Conservation (phyloP, 106 monocot species). For the Amphibolis antarctica region DNA sequence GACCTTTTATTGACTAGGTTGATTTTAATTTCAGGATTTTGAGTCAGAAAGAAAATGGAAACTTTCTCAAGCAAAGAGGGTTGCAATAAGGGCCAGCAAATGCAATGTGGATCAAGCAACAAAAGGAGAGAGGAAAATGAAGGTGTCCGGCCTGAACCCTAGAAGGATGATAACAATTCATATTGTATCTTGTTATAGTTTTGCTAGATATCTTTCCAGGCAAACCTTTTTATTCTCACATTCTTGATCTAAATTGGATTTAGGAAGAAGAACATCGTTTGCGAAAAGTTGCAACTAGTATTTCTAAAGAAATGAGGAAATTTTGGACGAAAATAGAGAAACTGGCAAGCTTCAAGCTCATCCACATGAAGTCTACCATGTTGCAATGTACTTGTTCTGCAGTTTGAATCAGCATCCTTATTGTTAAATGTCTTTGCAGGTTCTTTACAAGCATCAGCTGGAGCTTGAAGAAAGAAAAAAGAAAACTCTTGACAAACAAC, state of each 20-base stretch:
- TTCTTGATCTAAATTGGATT: not conserved
- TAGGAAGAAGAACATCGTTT: slow-evolving; percentile 92
- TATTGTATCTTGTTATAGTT: not conserved
- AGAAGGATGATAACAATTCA: not conserved
- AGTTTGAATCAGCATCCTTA: not conserved
- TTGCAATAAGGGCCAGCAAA: slow-evolving; percentile 74
- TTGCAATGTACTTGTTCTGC: not conserved
- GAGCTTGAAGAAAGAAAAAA: slow-evolving; percentile 95
- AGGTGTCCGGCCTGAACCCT: slow-evolving; percentile 34
- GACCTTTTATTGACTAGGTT: not conserved
- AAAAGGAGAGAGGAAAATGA: slow-evolving; percentile 79
- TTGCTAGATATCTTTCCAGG: not conserved
- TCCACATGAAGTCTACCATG: not conserved
- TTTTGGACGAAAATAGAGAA: slow-evolving; percentile 98
- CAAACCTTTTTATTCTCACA: not conserved
- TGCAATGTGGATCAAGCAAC: slow-evolving; percentile 58
- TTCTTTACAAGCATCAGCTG: slow-evolving; percentile 90
- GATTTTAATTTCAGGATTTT: slow-evolving; percentile 54
- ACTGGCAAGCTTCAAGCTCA: slow-evolving; percentile 38
- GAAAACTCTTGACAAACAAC: slow-evolving; percentile 93
- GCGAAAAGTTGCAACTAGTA: slow-evolving; percentile 74
- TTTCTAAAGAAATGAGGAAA: slow-evolving; percentile 97
- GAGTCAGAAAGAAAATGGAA: slow-evolving; percentile 99
- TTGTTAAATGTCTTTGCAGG: slow-evolving; percentile 31
- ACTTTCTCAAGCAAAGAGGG: slow-evolving; percentile 80